phyloP scores from a whole-genome alignment of 1,284 basidiomycete genomes.

The Ceratobasidium sp. region DNA sequence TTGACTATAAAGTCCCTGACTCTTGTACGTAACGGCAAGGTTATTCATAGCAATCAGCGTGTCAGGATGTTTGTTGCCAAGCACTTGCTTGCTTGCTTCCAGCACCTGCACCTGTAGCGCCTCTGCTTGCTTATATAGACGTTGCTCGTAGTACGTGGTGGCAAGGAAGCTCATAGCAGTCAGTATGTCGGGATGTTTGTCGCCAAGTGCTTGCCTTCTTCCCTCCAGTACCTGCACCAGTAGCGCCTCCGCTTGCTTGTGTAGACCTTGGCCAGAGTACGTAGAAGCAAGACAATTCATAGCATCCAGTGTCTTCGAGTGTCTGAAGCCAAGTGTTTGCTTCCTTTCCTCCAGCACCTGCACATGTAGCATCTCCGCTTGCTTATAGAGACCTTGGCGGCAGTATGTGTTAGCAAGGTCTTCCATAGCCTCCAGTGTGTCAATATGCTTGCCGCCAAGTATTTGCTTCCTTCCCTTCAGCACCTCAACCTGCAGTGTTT shows the following conservation, averaged over 20 bases:
- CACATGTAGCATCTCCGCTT: background rate
- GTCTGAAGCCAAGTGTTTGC: background rate
- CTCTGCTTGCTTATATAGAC: background rate
- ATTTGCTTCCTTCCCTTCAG: background rate
- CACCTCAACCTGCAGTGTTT: background rate
- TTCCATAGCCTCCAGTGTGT: background rate
- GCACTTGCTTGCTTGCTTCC: background rate
- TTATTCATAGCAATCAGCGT: background rate
- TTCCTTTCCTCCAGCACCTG: background rate
- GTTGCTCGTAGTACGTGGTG: too few species aligned
- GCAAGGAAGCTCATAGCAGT: slow-evolving; percentile 2
- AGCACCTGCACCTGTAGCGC: background rate
- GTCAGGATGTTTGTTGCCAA: slow-evolving; percentile 7
- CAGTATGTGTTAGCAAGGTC: background rate
- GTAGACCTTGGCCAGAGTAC: background rate
- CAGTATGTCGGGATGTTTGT: background rate
- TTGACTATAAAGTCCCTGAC: too few species aligned
- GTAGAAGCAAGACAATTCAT: background rate
- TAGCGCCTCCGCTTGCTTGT: background rate
- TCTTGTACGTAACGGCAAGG: background rate
- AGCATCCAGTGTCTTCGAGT: background rate
- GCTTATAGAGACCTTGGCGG: background rate
- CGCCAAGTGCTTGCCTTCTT: background rate
- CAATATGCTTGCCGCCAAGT: slow-evolving; percentile 2
- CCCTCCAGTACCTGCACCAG: background rate